These are phyloP conservation scores for Aspergillus jensenii DNA, from an alignment of 2,329 filamentous ascomycete genomes.

Conservation along the genomic window DNA sequence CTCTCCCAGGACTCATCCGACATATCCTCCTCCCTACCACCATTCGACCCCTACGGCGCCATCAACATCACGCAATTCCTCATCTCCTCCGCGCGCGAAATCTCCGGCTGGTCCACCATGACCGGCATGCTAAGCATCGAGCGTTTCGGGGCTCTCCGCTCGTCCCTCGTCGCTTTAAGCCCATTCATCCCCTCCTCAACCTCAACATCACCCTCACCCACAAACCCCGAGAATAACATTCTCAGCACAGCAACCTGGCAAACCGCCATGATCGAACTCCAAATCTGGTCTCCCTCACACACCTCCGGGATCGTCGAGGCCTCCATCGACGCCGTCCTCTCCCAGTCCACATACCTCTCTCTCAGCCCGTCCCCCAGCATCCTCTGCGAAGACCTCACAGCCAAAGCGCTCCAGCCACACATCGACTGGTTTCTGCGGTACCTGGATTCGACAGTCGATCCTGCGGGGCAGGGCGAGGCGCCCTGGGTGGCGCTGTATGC, in stretches of 20 bases:
- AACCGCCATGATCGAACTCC: constrained; percentile 45
- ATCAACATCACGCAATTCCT: constrained; percentile 45
- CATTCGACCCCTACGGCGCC: constrained; percentile 44
- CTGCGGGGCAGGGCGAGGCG: constrained; percentile 28
- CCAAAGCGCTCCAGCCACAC: constrained; percentile 34
- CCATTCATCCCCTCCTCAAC: constrained; percentile 27
- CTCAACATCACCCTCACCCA: not conserved
- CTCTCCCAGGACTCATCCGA: constrained; percentile 29
- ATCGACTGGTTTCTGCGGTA: constrained; percentile 43
- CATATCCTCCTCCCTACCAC: constrained; percentile 27
- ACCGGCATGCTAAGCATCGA: constrained; percentile 44
- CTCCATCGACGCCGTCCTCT: constrained; percentile 37
- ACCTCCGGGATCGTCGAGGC: constrained; percentile 40
- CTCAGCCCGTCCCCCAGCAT: constrained; percentile 32
- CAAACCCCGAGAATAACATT: not conserved
- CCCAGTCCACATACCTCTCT: constrained; percentile 28
- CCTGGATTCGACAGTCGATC: constrained; percentile 25
- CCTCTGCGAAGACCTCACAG: constrained; percentile 30
- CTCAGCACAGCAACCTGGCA: constrained; percentile 42
- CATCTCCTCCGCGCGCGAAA: constrained; percentile 43
- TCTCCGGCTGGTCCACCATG: constrained; percentile 47
- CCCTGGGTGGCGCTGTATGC: constrained; percentile 44
- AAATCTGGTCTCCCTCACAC: constrained; percentile 44
- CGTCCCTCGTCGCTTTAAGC: constrained; percentile 36
- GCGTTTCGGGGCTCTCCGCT: constrained; percentile 35